These are phyloP conservation scores for Theobroma grandiflorum DNA, from an alignment of 441 rosid genomes.

Conservation along the genomic window DNA sequence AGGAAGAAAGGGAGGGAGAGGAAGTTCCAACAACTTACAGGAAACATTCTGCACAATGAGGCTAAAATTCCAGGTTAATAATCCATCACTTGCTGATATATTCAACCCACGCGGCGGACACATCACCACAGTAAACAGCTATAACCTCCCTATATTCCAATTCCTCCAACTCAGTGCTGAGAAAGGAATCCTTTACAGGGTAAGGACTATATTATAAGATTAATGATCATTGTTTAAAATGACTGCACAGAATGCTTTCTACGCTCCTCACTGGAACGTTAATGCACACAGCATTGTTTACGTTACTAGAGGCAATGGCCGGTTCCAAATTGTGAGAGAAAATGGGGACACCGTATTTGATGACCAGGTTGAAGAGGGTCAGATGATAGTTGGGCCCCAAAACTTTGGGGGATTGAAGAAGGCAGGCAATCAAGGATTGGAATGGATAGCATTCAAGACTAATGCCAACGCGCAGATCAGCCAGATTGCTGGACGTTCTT, in stretches of 20 bases:
- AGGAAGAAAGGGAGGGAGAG: neutral
- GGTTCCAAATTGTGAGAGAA: slow-evolving; percentile 56
- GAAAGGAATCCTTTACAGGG: slow-evolving; percentile 48
- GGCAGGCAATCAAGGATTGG: slow-evolving; percentile 52
- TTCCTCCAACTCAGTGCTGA: slow-evolving; percentile 55
- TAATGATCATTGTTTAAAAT: neutral
- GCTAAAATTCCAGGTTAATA: slow-evolving; percentile 30
- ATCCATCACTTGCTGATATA: slow-evolving; percentile 45
- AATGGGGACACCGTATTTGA: slow-evolving; percentile 62
- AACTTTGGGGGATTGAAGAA: slow-evolving; percentile 60
- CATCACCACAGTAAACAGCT: slow-evolving; percentile 49
- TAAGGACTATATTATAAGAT: neutral
- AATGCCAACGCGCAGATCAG: slow-evolving; percentile 56
- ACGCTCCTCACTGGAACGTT: slow-evolving; percentile 73
- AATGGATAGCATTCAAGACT: slow-evolving; percentile 74
- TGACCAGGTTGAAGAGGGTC: slow-evolving; percentile 54
- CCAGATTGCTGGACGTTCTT: slow-evolving; percentile 60
- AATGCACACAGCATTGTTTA: slow-evolving; percentile 71
- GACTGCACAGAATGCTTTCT: slow-evolving; percentile 49
- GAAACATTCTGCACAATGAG: slow-evolving; percentile 58
- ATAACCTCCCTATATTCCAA: slow-evolving; percentile 52
- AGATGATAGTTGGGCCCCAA: slow-evolving; percentile 67
- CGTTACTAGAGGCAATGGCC: slow-evolving; percentile 58
- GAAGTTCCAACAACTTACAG: slow-evolving; percentile 45
- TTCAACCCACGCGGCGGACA: slow-evolving; percentile 58